Percentiles rank a stretch among this genome's conserved stretches.
Conservation (phyloP, 306 rosid genomes). For the Leucaena leucocephala region DNA sequence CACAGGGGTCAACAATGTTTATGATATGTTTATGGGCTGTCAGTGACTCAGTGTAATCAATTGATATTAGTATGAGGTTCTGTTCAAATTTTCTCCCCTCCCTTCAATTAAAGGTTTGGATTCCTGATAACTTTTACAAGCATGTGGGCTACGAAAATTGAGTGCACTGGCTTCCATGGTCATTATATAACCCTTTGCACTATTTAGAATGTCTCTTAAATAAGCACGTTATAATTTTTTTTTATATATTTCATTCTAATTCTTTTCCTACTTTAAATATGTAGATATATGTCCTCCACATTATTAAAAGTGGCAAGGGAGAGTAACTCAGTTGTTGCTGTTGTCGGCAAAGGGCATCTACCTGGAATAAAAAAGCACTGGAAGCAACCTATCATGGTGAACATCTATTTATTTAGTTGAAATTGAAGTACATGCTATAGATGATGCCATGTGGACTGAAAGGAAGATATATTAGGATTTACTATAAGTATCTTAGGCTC, state of each 20-base stretch:
- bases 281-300: slow-evolving; percentile 79
- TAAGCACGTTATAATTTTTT: background rate
- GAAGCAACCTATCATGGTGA: slow-evolving; percentile 85
- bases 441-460: background rate
- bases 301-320: slow-evolving; percentile 72
- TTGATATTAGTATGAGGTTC: background rate
- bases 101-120: background rate
- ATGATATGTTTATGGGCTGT: background rate
- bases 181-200: background rate
- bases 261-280: slow-evolving; percentile 3
- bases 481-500: background rate
- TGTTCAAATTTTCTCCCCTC: background rate
- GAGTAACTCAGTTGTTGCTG: slow-evolving; percentile 77
- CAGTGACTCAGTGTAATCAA: too few species aligned
- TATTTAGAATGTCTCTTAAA: background rate
- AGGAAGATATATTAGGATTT: background rate
- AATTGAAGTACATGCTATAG: background rate
- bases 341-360: slow-evolving; percentile 93
- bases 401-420: background rate
- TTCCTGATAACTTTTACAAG: background rate
- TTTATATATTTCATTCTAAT: background rate
- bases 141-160: background rate
- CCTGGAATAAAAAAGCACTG: slow-evolving; percentile 86
- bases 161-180: slow-evolving; percentile 1
- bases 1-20: background rate